These are phyloP conservation scores for Anastatica hierochuntica DNA, from an alignment of 345 rosid species.

Conservation along the genomic window DNA sequence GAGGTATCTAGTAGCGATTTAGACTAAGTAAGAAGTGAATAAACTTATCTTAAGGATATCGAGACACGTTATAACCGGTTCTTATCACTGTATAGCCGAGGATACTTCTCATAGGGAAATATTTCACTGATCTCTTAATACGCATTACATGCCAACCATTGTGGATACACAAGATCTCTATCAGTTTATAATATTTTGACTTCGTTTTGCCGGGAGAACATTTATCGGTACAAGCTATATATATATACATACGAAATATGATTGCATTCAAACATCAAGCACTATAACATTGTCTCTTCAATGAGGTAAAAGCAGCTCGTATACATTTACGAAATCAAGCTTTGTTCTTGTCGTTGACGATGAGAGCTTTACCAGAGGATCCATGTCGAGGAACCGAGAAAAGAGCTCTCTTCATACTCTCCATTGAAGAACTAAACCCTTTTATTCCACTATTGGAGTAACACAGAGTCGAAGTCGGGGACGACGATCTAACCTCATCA, in stretches of 20 bases:
- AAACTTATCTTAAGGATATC: conserved; percentile 10
- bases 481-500: neutral
- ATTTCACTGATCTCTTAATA: conserved; percentile 4
- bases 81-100: conserved; percentile 23
- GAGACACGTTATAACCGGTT: conserved; percentile 12
- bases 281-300: conserved; percentile 11
- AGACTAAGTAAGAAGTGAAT: conserved; percentile 27
- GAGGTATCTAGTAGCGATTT: conserved; percentile 44
- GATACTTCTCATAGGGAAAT: conserved; percentile 9
- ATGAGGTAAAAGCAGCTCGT: conserved; percentile 10
- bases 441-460: conserved; percentile 12
- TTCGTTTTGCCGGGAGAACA: neutral
- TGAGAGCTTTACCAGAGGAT: conserved; percentile 6
- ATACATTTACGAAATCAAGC: conserved; percentile 5
- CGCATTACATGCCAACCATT: conserved; percentile 12
- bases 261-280: conserved; percentile 11
- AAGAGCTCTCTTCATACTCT: conserved; percentile 10
- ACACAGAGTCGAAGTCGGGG: conserved; percentile 21
- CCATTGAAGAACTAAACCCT: conserved; percentile 18
- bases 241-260: neutral
- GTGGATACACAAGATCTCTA: conserved; percentile 11
- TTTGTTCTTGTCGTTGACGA: neutral
- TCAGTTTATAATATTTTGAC: conserved; percentile 10
- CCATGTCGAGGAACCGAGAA: conserved; percentile 5
- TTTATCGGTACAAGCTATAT: neutral